Base-by-base conservation (phyloP, 2,329 filamentous ascomycete genomes). In the Sclerotinia trifoliorum region DNA sequence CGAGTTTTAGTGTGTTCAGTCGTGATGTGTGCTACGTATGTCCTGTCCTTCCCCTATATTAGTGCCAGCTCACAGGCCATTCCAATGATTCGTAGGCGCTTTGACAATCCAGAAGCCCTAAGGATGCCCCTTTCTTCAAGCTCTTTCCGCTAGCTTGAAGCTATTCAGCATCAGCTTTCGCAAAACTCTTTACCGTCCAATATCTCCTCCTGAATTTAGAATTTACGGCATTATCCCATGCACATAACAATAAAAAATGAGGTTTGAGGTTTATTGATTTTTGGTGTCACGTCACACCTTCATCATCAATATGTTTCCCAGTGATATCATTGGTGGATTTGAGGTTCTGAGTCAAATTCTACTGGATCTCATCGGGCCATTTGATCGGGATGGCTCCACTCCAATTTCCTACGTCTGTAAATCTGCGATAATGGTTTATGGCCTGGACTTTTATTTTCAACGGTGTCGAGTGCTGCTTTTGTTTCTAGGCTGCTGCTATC, bases 261-360 rank as follows among this genome's bases (percentile, higher is more conserved):
- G 13, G 56, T 61, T 61, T 61, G 58, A 61, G 11, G 15, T 61
- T 49, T 61, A 61, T 61, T 61, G 44, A 5, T 35, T 49, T 19
- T 61, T 29, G 26, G 35, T 58, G n/a, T 58, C 21, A n/a, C 19
- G 51, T 54, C 26, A 49, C 44, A 35, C 26, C 44, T 61, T 32
- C 57, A 48, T 61, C 42, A 35, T 61, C 57, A 48, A 61, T 49
- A 35, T 61, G 35, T 35, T 2, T 17, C 11, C 24, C 6, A 0
- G 10, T 5, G 44, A 35, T n/a, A n/a, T 49, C 2, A 61, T 61
- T 61, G 58, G 26, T 1, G 10, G 4, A 1, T 19, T 8, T 0
- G 5, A 7, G 11, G 26, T 2, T 11, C 7, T 0, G 35, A 42
- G n/a, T 24, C 26, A n/a, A 19, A 11, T 48, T 61, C 19, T 1